These are phyloP conservation scores for Saturnispora halmiae DNA, from an alignment of 805 yeast species.

Conservation along the genomic window DNA sequence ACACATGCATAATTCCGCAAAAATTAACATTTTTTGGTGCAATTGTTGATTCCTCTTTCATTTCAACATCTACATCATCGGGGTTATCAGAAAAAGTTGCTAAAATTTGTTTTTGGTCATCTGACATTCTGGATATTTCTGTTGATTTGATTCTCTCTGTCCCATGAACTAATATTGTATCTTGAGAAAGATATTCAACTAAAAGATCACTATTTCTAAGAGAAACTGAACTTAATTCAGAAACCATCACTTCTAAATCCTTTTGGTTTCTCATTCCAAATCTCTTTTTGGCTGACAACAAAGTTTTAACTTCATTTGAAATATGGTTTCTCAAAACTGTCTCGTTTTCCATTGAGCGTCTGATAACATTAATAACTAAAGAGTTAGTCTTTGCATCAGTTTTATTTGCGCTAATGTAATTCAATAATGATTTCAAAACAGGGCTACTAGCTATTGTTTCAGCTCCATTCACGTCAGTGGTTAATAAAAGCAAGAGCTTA, in stretches of 20 bases:
- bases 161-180: conserved; percentile 7
- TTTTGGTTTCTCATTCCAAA: conserved; percentile 12
- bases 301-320: conserved; percentile 39
- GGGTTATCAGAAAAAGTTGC: conserved; percentile 6
- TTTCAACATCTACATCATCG: conserved; percentile 20
- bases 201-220: conserved; percentile 28
- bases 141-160: conserved; percentile 17
- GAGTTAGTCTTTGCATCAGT: conserved; percentile 36
- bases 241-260: conserved; percentile 39
- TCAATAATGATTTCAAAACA: conserved; percentile 39
- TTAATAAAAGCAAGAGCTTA: conserved; percentile 45
- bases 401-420: conserved; percentile 30
- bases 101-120: conserved; percentile 19
- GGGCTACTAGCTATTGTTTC: not conserved
- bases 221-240: conserved; percentile 42
- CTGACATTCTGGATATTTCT: conserved; percentile 15
- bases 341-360: conserved; percentile 63
- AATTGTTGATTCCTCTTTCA: conserved; percentile 12
- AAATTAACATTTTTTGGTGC: conserved; percentile 16
- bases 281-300: conserved; percentile 26
- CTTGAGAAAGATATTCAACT: conserved; percentile 20
- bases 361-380: conserved; percentile 43
- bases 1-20: conserved; percentile 53
- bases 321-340: conserved; percentile 42
- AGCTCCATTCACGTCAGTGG: conserved; percentile 18